phyloP scores from a whole-genome alignment of 2,329 filamentous ascomycete genomes.

The Penicillium sp. region DNA sequence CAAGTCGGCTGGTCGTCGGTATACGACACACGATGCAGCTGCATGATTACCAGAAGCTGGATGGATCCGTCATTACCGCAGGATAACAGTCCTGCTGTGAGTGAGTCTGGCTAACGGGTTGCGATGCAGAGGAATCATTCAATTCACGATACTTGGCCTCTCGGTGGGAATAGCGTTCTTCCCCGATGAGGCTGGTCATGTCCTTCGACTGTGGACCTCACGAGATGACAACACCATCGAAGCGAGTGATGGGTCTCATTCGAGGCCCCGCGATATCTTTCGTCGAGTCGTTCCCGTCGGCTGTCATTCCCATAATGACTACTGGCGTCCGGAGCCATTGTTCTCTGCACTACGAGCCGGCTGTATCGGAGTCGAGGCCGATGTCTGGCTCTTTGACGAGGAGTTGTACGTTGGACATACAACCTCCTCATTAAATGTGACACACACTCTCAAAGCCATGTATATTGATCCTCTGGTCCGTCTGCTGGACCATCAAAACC shows the following conservation, averaged over 20 bases:
- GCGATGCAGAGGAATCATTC: conserved; percentile 33
- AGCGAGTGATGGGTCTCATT: conserved; percentile 34
- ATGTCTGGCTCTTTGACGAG: conserved; percentile 50
- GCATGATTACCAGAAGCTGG: too few species aligned
- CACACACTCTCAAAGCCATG: conserved; percentile 46
- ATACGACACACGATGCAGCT: too few species aligned
- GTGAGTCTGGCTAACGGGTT: too few species aligned
- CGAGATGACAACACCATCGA: conserved; percentile 29
- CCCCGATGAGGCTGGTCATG: conserved; percentile 37
- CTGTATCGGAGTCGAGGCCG: conserved; percentile 52
- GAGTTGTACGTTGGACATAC: conserved; percentile 54
- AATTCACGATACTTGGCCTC: conserved; percentile 35
- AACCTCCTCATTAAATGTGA: conserved; percentile 40
- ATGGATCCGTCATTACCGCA: too few species aligned
- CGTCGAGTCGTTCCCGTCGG: conserved; percentile 45
- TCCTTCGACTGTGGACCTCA: conserved; percentile 35
- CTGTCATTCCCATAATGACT: conserved; percentile 56
- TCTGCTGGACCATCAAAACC: conserved; percentile 48
- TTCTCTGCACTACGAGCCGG: conserved; percentile 51
- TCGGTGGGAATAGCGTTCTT: conserved; percentile 38
- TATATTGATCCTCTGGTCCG: conserved; percentile 49
- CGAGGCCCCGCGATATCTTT: conserved; percentile 45
- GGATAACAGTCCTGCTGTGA: too few species aligned
- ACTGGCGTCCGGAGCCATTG: conserved; percentile 51
- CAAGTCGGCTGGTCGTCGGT: too few species aligned